phyloP scores from a whole-genome alignment of 2,329 filamentous ascomycete genomes.

The Aspergillus sp. region DNA sequence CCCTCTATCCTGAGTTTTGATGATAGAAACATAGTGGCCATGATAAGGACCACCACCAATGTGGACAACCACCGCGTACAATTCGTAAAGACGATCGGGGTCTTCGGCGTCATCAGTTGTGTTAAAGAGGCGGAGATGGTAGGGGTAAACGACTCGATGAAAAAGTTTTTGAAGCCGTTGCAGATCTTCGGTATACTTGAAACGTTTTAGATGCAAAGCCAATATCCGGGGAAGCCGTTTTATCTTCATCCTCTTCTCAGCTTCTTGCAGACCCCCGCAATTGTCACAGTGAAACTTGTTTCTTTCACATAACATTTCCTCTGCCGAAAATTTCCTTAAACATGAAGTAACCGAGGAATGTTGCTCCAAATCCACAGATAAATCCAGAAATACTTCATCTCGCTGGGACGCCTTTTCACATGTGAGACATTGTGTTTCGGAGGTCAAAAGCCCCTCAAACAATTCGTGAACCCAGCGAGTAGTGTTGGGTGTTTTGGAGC shows the following conservation, averaged over 20 bases:
- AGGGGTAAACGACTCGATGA: constrained; percentile 94
- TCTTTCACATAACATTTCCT: constrained; percentile 96
- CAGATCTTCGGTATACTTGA: constrained; percentile 97
- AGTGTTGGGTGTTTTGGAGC: constrained; percentile 61
- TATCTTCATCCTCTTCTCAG: constrained; percentile 99
- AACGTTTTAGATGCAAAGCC: constrained; percentile 90
- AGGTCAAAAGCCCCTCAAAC: constrained; percentile 91
- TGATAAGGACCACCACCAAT: constrained; percentile 97
- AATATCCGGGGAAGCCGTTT: constrained; percentile 90
- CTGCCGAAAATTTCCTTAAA: constrained; percentile 90
- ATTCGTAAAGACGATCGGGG: constrained; percentile 88
- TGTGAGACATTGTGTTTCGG: constrained; percentile 92
- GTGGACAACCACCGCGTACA: constrained; percentile 96
- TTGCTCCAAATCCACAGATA: constrained; percentile 93
- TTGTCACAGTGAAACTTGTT: constrained; percentile 99
- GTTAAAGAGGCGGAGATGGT: constrained; percentile 94
- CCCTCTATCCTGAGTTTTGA: constrained; percentile 93
- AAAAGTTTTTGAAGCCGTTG: constrained; percentile 94
- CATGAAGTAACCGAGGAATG: constrained; percentile 96
- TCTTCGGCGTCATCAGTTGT: constrained; percentile 95
- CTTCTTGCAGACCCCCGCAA: constrained; percentile 93
- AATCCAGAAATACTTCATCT: constrained; percentile 92
- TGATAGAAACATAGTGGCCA: constrained; percentile 95
- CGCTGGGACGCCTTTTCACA: constrained; percentile 94
- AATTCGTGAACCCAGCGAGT: constrained; percentile 95